Conservation (phyloP, 805 yeast genomes). For the Yamadazyma nakazawae region DNA sequence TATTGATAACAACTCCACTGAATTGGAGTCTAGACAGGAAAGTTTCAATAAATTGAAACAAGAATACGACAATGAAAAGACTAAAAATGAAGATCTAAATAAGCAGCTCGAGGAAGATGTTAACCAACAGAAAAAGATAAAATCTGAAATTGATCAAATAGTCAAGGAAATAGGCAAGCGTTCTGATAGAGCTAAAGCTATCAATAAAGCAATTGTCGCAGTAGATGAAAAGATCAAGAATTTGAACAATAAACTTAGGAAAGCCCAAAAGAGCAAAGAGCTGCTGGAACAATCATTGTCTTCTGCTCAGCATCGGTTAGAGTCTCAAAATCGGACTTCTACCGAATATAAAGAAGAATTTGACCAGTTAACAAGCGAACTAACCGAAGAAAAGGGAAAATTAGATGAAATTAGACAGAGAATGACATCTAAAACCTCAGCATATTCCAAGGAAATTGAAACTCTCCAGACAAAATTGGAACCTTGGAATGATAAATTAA, state of each 20-base stretch:
- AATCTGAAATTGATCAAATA: slow-evolving; percentile 20
- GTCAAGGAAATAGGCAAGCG: slow-evolving; percentile 19
- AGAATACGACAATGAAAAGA: slow-evolving; percentile 31
- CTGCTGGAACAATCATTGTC: slow-evolving; percentile 44
- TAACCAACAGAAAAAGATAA: slow-evolving; percentile 24
- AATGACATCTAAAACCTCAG: slow-evolving; percentile 72
- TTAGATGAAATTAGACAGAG: slow-evolving; percentile 62
- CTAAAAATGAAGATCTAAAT: slow-evolving; percentile 24
- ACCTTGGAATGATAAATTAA: slow-evolving; percentile 77
- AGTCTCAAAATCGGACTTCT: slow-evolving; percentile 44
- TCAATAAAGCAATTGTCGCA: slow-evolving; percentile 55
- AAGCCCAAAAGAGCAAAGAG: slow-evolving; percentile 52
- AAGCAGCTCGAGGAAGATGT: slow-evolving; percentile 27
- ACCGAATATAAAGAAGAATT: slow-evolving; percentile 44
- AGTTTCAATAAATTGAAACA: slow-evolving; percentile 29
- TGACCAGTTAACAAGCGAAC: slow-evolving; percentile 39
- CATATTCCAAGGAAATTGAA: slow-evolving; percentile 62
- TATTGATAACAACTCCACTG: slow-evolving; percentile 37
- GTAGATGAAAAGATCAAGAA: slow-evolving; percentile 76
- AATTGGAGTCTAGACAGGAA: slow-evolving; percentile 36
- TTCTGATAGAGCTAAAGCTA: slow-evolving; percentile 28
- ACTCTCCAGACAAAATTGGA: slow-evolving; percentile 61
- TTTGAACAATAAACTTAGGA: slow-evolving; percentile 53
- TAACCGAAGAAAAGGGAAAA: slow-evolving; percentile 51
- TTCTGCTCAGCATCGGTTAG: slow-evolving; percentile 46